Conservation (phyloP, 371 early-diverging fungal species). For the Mucor irregularis region DNA sequence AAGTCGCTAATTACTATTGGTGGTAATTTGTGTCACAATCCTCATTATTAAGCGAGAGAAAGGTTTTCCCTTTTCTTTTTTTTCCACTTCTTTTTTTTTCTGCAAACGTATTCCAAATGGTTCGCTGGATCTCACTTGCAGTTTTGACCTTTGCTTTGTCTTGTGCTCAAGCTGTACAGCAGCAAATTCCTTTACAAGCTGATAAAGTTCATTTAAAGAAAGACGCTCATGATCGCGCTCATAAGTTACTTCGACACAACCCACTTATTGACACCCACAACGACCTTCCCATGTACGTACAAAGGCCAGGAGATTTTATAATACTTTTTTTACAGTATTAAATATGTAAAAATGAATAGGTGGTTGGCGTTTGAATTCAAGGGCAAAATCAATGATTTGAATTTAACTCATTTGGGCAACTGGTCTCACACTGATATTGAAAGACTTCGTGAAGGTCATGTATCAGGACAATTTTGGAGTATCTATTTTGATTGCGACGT, state of each 20-base stretch:
- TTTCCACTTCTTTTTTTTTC: constrained; percentile 6
- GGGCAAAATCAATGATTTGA: constrained; percentile 44
- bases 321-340: too few relatives aligned
- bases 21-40: not conserved
- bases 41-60: not conserved
- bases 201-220: constrained; percentile 3
- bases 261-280: constrained; percentile 50
- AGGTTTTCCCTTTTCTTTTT: constrained; percentile 2
- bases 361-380: constrained; percentile 29
- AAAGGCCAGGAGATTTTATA: too few relatives aligned
- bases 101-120: constrained; percentile 1
- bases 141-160: constrained; percentile 4
- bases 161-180: not conserved
- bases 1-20: too few relatives aligned
- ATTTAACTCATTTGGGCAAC: constrained; percentile 32
- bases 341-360: constrained; percentile 11
- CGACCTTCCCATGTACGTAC: constrained; percentile 42
- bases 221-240: constrained; percentile 25
- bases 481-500: constrained; percentile 51
- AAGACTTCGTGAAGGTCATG: constrained; percentile 45
- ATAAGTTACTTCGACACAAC: constrained; percentile 26
- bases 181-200: not conserved
- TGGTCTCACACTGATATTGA: constrained; percentile 47
- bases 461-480: constrained; percentile 69
- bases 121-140: constrained; percentile 14